phyloP scores from a whole-genome alignment of 768 basidiomycete species.

The Paxillus involutus region DNA sequence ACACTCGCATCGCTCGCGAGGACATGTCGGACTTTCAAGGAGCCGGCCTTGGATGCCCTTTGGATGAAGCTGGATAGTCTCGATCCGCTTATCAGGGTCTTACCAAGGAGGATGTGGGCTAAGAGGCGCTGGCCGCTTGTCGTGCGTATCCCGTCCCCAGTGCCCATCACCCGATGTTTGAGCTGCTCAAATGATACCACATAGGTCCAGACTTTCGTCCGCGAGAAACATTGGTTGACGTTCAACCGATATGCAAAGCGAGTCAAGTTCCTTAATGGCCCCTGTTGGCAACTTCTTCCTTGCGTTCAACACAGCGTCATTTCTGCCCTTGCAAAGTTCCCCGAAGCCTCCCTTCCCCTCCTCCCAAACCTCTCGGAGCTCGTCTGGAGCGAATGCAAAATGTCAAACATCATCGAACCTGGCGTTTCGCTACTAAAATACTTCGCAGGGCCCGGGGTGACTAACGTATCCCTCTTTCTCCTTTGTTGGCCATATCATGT shows the following conservation, averaged over 20 bases:
- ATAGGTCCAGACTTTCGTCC: slow-evolving; percentile 24
- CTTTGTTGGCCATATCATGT: slow-evolving; percentile 25
- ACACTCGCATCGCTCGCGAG: slow-evolving; percentile 27
- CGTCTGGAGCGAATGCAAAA: slow-evolving; percentile 24
- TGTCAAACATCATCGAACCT: slow-evolving; percentile 21
- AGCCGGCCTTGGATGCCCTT: slow-evolving; percentile 24
- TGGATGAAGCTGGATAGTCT: slow-evolving; percentile 30
- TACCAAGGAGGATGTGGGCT: slow-evolving; percentile 26
- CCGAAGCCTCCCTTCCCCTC: slow-evolving; percentile 15
- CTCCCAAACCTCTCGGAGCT: slow-evolving; percentile 27
- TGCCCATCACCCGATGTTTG: too few species aligned
- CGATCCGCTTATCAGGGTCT: slow-evolving; percentile 25
- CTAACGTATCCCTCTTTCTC: slow-evolving; percentile 19
- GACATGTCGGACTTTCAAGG: slow-evolving; percentile 24
- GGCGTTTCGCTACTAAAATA: slow-evolving; percentile 24
- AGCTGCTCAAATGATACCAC: not conserved
- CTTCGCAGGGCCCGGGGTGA: slow-evolving; percentile 22
- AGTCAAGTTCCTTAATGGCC: slow-evolving; percentile 21
- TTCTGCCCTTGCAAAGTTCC: slow-evolving; percentile 11
- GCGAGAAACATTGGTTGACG: slow-evolving; percentile 26
- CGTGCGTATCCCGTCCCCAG: slow-evolving; percentile 8
- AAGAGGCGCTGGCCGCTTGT: slow-evolving; percentile 20
- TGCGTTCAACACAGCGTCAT: slow-evolving; percentile 17
- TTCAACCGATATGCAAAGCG: slow-evolving; percentile 26
- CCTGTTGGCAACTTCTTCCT: slow-evolving; percentile 18